Base-by-base conservation (phyloP, 306 rosid genomes). In the Delonix regia region DNA sequence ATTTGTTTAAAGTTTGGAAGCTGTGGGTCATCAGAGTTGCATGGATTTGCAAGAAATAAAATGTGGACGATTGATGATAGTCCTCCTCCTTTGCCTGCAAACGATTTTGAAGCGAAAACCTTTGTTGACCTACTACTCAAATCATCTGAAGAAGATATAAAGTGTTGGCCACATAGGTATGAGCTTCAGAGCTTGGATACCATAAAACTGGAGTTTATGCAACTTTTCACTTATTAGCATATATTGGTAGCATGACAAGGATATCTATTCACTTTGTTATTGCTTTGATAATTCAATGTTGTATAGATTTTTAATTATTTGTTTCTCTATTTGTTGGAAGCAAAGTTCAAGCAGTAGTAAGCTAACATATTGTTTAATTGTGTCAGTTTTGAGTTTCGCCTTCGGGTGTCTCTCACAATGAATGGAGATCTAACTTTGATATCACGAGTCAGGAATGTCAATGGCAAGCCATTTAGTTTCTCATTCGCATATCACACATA, bases 21-120 rank as follows among this genome's bases (percentile, higher is more conserved):
- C 82, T 86, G 92, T 67, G 96, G 97, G 82, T 88, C 91, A 0
- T 72, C 82, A 68, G 97, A 94, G 88, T 91, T 83, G 67, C 97
- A 89, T 81, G 98, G 98, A 73, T 94, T 94, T 88, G 97, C 87
- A 22, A 89, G 90, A 82, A 94, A 94, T 82, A 90, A 85, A 90
- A 85, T 92, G 67, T 94, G 98, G 98, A 69, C 61, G 30, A 82
- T 92, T 28, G 98, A 94, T 42, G 89, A 89, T 49, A 83, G 84
- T 69, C 90, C 98, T 79, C 91, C 89, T 74, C 90, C 89, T 49
- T 81, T 80, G 66, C 78, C 76, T 75, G 76, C 87, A 1, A 85
- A 85, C 9, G 90, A 92, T 85, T 89, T 87, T 36, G 67, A 56
- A 5, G 86, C 87, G 65, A 90, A 79, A 74, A 86, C 96, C 73